Percentiles rank a stretch among this genome's conserved stretches.
Evolutionary conservation across 495 filamentous ascomycete species (phyloP).

Genomic region (Aspergillus kassunensis): DNA sequence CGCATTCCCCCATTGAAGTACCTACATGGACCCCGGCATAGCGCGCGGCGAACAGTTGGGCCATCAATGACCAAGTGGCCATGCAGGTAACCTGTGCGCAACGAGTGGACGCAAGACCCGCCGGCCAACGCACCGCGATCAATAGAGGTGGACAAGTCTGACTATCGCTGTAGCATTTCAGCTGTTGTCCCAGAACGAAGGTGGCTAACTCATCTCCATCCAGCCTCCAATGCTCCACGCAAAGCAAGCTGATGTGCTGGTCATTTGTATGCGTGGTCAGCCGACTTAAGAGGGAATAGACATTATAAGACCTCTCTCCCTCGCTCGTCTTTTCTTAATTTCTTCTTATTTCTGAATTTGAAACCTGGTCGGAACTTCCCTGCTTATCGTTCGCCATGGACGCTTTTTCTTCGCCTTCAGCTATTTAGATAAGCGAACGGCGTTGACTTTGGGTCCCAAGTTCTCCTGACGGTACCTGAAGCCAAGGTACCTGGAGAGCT

Average conservation of each 20-base stretch:
- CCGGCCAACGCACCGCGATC: constrained; percentile 21
- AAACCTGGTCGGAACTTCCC: constrained; percentile 4
- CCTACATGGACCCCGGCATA: constrained; percentile 19
- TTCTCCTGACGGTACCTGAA: constrained; percentile 20
- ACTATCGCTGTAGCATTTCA: constrained; percentile 13
- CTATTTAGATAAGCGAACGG: constrained; percentile 14
- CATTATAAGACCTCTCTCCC: constrained; percentile 14
- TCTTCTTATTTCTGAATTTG: background rate
- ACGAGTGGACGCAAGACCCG: constrained; percentile 24
- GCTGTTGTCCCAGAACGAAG: constrained; percentile 16
- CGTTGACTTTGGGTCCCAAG: constrained; percentile 17
- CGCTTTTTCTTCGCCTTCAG: constrained; percentile 3
- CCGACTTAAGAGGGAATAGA: constrained; percentile 10
- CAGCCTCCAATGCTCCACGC: constrained; percentile 16
- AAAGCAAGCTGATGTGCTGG: constrained; percentile 21
- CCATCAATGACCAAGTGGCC: constrained; percentile 19
- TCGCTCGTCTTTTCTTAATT: constrained; percentile 4
- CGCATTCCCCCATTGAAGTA: constrained; percentile 15
- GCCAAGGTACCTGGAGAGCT: constrained; percentile 13
- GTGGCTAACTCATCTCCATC: constrained; percentile 19
- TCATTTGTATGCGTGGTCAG: constrained; percentile 25
- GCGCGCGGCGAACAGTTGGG: constrained; percentile 13
- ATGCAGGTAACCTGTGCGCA: constrained; percentile 23
- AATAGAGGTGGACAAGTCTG: constrained; percentile 10
- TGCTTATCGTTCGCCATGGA: constrained; percentile 10